Base-by-base conservation (phyloP, 2,329 filamentous ascomycete genomes). In the Penicillium sp. region DNA sequence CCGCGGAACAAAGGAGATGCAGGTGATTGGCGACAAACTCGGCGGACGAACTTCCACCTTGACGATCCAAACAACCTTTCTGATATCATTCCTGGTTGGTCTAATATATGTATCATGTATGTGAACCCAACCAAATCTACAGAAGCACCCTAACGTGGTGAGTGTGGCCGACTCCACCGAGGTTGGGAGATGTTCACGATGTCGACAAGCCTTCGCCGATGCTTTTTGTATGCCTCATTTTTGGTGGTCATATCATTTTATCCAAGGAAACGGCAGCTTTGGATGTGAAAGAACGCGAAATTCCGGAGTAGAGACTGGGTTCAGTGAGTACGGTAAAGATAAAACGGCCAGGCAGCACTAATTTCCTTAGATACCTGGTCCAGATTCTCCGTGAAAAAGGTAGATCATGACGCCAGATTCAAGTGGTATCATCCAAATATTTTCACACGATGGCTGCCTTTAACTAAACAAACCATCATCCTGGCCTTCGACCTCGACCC, bases 381-480 rank as follows among this genome's bases (percentile, higher is more conserved):
- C 15, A 52, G 25, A 29, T 53, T 56, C 18, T 9, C 37, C 7
- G 45, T 48, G 15, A 56, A 56, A 42, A 46, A 48, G 27, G 38
- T 56, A 18, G 42, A 53, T 1, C 25, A 16, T 10, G 21, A 53
- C 35, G 25, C 50, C 13, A 25, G 23, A 8, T 56, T 47, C 42
- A 38, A 6, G 34, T 56, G 54, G 54, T 53, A 46, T 37, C 39
- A 53, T n/a, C 38, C 40, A 4, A 39, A 44, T 23, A 38, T 53
- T 4, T 56, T 56, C 31, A 49, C 54, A n/a, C 50, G 62, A 54
- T 61, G 56, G 58, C 29, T 57, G 15, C 41, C 50, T 2, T 44
- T 41, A 10, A 62, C 52, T 3, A 58, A 62, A 16, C 60, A 65
- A 48, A 64, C 60, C 4, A 54, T 48, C 15, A 27, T 65, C 8